Evolutionary conservation across 164 flowering plant genomes (phyloP), one percentile per base, ranked within the genome.

Genomic region (Protea cynaroides): DNA sequence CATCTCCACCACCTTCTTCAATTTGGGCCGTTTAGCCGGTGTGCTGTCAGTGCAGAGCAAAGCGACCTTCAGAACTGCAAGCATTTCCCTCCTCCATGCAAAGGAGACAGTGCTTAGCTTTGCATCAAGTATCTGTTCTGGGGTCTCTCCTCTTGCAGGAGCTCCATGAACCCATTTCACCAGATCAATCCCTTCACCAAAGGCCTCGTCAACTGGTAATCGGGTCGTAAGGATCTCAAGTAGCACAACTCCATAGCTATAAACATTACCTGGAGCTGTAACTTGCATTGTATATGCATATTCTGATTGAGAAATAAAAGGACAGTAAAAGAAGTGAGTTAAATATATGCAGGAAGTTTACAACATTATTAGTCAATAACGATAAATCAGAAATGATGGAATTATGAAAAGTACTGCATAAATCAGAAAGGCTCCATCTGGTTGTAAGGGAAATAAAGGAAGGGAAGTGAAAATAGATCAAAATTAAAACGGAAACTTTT

Each of bases 231-330:
- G 94, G 68, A 94, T 89, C 83, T 94, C 99, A 46, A 94, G 90
- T 77, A 91, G 71, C 65, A 91, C 81, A 25, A 94, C 99, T 11
- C 99, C 99, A 56, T 83, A 94, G 78, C 99, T 94, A 59, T 94
- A 94, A 15, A 94, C 99, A 71, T 94, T 94, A 63, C 97, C 99
- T 0, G 99, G 99, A 62, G 96, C 97, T 5, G 99, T 94, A 7
- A 94, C 97, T 89, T 91, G 99, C 99, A 94, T 94, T 7, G 97
- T 94, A 36, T 88, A 94, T 67, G 99, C 99, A 75, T 94, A 94
- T 71, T 94, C 99, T 94, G 93, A 63, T 52, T 23, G 37, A 37
- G 54, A 38, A 54, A 56, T 56, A n/a, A n/a, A 63, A 46, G 54
- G 5, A 37, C 15, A 22, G 12, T 8, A 40, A 23, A 24, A 38